These are phyloP conservation scores for Polyplosphaeria fusca DNA, from an alignment of 495 filamentous ascomycete genomes.

Conservation along the genomic window DNA sequence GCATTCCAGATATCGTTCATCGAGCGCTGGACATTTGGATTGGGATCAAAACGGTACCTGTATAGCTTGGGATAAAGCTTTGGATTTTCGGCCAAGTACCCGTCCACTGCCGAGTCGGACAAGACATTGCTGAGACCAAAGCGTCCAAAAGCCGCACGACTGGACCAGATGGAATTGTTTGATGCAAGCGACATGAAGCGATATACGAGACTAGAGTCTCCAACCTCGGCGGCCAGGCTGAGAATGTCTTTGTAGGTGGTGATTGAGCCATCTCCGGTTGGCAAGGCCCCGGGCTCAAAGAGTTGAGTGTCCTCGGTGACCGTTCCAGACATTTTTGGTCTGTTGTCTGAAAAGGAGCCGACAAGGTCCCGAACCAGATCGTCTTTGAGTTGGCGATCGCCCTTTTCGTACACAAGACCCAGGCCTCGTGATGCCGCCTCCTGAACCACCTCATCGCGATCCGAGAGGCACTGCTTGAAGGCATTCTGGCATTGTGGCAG, in stretches of 20 bases:
- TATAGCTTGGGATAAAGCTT: slow-evolving; percentile 94
- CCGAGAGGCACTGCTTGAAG: slow-evolving; percentile 81
- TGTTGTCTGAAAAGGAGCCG: slow-evolving; percentile 73
- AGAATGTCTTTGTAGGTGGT: slow-evolving; percentile 96
- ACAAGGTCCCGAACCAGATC: slow-evolving; percentile 84
- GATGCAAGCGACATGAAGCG: slow-evolving; percentile 95
- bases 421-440: slow-evolving; percentile 91
- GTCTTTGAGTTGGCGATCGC: slow-evolving; percentile 72
- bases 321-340: slow-evolving; percentile 65
- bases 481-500: slow-evolving; percentile 77
- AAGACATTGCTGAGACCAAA: slow-evolving; percentile 90
- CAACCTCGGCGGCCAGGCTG: slow-evolving; percentile 86
- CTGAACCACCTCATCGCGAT: slow-evolving; percentile 89
- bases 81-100: slow-evolving; percentile 69
- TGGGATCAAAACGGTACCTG: slow-evolving; percentile 91
- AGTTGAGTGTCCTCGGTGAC: slow-evolving; percentile 86
- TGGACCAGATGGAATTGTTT: slow-evolving; percentile 93
- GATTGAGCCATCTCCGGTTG: slow-evolving; percentile 83
- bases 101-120: slow-evolving; percentile 74
- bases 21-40: slow-evolving; percentile 81
- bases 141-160: slow-evolving; percentile 86
- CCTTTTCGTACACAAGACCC: slow-evolving; percentile 86
- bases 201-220: slow-evolving; percentile 90
- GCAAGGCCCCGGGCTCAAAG: slow-evolving; percentile 89
- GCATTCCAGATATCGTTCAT: slow-evolving; percentile 98